phyloP scores from a whole-genome alignment of 139 green algal genomes.

The Chlamydomonas incerta region DNA sequence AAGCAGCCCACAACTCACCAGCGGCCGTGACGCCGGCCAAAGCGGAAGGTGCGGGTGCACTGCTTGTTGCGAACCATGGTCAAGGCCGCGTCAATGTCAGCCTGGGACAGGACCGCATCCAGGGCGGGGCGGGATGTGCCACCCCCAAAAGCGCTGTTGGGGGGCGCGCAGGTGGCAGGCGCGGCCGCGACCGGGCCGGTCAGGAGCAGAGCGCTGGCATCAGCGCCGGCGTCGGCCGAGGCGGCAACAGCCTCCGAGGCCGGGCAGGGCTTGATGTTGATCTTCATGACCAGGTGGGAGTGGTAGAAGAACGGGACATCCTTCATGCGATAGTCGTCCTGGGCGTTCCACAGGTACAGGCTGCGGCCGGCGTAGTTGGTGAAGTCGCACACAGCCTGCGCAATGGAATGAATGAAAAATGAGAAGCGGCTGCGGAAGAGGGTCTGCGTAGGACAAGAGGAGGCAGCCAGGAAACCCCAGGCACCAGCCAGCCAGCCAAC shows the following conservation, averaged over 20 bases:
- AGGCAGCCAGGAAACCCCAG: no score
- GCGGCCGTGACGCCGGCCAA: background rate
- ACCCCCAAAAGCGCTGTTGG: background rate
- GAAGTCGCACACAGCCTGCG: conserved; percentile 10
- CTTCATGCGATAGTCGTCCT: background rate
- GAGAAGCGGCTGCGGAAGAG: no score
- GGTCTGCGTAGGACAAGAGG: no score
- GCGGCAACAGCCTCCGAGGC: background rate
- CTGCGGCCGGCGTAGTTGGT: background rate
- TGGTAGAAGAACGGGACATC: conserved; percentile 26
- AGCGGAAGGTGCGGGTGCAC: conserved; percentile 7
- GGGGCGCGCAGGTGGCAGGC: background rate
- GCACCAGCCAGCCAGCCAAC: no score
- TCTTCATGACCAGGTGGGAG: conserved; percentile 12
- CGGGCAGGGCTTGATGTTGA: background rate
- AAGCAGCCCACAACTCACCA: background rate
- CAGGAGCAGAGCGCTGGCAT: background rate
- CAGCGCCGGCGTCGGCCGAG: background rate
- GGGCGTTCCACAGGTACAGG: background rate
- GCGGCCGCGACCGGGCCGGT: background rate
- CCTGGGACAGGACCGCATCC: background rate
- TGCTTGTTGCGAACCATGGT: background rate
- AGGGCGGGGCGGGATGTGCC: background rate
- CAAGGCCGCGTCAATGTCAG: background rate
- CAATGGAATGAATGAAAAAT: no score